Evolutionary conservation across 208 protist genomes (phyloP).

Genomic region (Crithidia sp.): DNA sequence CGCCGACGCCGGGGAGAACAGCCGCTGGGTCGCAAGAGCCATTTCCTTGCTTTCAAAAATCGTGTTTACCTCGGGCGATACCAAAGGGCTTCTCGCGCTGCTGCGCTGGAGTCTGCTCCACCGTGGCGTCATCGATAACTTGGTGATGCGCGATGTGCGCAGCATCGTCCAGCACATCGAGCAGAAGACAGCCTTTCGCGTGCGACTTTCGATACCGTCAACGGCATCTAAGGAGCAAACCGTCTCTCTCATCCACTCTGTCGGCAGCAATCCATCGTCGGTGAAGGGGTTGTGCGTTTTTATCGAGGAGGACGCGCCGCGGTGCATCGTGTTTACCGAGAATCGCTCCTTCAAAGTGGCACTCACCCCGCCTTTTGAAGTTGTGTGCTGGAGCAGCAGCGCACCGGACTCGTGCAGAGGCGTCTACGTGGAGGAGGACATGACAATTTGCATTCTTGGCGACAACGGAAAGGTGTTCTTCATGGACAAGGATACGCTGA

Average conservation of each 20-base stretch:
- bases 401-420: conserved; percentile 33
- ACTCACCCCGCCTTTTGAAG: conserved; percentile 25
- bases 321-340: conserved; percentile 41
- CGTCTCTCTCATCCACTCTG: conserved; percentile 52
- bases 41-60: conserved; percentile 74
- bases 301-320: conserved; percentile 26
- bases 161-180: conserved; percentile 55
- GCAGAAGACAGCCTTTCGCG: conserved; percentile 34
- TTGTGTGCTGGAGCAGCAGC: conserved; percentile 30
- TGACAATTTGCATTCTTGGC: conserved; percentile 45
- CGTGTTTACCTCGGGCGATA: conserved; percentile 51
- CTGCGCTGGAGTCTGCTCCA: conserved; percentile 63
- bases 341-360: conserved; percentile 38
- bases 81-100: conserved; percentile 55
- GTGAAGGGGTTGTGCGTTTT: conserved; percentile 40
- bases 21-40: conserved; percentile 46
- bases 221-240: conserved; percentile 40
- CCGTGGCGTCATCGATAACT: conserved; percentile 11
- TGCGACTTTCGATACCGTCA: conserved; percentile 55
- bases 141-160: conserved; percentile 34
- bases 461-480: conserved; percentile 43
- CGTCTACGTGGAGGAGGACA: conserved; percentile 43
- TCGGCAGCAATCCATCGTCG: conserved; percentile 22
- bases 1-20: conserved; percentile 15
- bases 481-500: conserved; percentile 58